Percentiles rank a stretch among this genome's conserved stretches.
These are phyloP conservation scores for Lichtheimia ornata DNA, from an alignment of 371 early-diverging fungal genomes.

Conservation along the genomic window DNA sequence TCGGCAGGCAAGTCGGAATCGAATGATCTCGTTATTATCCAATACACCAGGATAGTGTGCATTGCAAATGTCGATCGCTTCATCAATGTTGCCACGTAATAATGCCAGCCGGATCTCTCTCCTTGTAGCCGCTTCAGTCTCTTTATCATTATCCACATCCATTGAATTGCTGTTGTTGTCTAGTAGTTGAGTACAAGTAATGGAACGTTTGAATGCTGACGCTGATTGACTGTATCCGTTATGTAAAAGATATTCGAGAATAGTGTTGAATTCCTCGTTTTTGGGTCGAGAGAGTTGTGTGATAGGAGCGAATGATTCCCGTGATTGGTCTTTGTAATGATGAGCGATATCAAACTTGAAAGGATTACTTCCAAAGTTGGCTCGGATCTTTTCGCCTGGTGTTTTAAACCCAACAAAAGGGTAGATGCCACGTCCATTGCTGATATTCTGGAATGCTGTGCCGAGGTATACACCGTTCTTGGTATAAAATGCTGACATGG, in stretches of 20 bases:
- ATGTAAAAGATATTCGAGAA: constrained; percentile 9
- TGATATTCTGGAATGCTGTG: constrained; percentile 33
- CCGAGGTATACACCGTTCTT: constrained; percentile 90
- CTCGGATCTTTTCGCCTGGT: constrained; percentile 74
- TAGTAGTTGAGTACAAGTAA: too few species aligned
- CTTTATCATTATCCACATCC: neutral
- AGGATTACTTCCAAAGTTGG: constrained; percentile 75
- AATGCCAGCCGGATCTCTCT: constrained; percentile 66
- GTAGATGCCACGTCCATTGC: constrained; percentile 46
- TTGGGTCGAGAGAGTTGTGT: neutral
- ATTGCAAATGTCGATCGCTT: constrained; percentile 60
- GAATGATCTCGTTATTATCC: constrained; percentile 51
- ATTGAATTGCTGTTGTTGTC: neutral
- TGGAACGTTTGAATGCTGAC: neutral
- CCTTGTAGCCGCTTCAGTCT: neutral
- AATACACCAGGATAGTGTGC: constrained; percentile 63
- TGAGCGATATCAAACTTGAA: constrained; percentile 72
- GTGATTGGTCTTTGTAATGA: constrained; percentile 43
- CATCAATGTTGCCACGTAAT: constrained; percentile 64
- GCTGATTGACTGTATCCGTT: constrained; percentile 10
- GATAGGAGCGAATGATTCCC: constrained; percentile 4
- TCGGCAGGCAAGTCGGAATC: constrained; percentile 76
- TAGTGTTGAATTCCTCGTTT: constrained; percentile 17
- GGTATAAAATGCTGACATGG: constrained; percentile 79
- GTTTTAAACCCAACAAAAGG: constrained; percentile 88